A percentile compares a stretch with the other conserved stretches of the same genome.
Evolutionary conservation across 371 early-diverging fungal species (phyloP).

Genomic region (Conidiobolus incongruus): DNA sequence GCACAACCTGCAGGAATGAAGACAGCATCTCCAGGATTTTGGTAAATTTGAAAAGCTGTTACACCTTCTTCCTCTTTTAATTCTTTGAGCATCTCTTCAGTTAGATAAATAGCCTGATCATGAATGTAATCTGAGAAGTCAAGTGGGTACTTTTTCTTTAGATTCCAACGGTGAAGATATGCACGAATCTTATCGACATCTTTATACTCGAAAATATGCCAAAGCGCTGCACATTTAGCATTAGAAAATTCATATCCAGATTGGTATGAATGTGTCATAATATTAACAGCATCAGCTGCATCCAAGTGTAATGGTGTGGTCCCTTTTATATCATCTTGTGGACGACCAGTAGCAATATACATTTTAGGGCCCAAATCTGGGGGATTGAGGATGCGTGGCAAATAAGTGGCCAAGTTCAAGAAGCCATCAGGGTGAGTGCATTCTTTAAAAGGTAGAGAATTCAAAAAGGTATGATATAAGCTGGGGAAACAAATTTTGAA

Average conservation of each 20-base stretch:
- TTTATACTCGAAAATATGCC: conserved; percentile 37
- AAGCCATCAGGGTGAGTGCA: conserved; percentile 27
- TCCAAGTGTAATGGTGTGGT: conserved; percentile 47
- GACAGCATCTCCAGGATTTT: conserved; percentile 41
- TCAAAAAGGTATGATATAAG: conserved; percentile 24
- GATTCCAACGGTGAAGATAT: conserved; percentile 13
- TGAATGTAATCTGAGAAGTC: conserved; percentile 25
- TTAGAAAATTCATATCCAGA: neutral
- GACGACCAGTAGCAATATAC: conserved; percentile 32
- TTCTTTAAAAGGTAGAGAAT: conserved; percentile 24
- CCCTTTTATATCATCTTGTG: conserved; percentile 9
- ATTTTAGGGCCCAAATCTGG: conserved; percentile 55
- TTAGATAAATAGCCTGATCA: conserved; percentile 29
- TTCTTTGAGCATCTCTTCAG: conserved; percentile 11
- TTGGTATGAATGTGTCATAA: conserved; percentile 25
- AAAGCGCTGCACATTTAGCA: conserved; percentile 21
- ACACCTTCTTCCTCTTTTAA: conserved; percentile 17
- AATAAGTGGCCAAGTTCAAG: conserved; percentile 29
- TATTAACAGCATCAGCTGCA: conserved; percentile 50
- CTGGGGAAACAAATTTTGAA: conserved; percentile 21
- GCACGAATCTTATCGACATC: conserved; percentile 15
- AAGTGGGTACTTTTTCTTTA: neutral
- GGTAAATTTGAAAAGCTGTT: conserved; percentile 22
- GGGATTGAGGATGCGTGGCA: conserved; percentile 22
- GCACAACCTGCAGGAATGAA: conserved; percentile 56